Base-by-base conservation (phyloP, 441 rosid genomes). In the Kokia cookei region DNA sequence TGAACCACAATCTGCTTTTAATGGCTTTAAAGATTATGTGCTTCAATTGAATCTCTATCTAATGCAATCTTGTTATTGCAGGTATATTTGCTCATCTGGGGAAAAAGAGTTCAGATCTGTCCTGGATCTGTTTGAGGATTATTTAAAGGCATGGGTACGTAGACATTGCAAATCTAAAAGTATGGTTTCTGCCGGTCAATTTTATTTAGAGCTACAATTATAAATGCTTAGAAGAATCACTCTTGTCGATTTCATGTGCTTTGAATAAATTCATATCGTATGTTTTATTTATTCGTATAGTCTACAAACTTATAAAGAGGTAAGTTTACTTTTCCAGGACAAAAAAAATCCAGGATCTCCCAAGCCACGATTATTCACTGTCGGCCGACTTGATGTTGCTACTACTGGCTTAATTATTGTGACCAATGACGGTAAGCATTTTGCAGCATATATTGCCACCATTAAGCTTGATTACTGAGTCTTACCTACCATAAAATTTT, bases 311-410 rank as follows among this genome's bases (percentile, higher is more conserved):
- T 51, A 65, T 72, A 35, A 32, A 75, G 10, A 48, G 51, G n/a
- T 5, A 37, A 42, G 7, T 78, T 75, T 61, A 26, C 19, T 37
- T 81, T 74, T 63, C 37, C 80, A 95, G 98, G 86, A 86, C 54
- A 89, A 84, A 81, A 84, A 77, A 75, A 88, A 88, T 80, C 87
- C 92, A 0, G 96, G 93, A 71, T 69, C 82, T 76, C 92, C 96
- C 43, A 85, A 82, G 79, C 99, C 99, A 42, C 90, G 98, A n/a
- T 85, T 95, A 47, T 95, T 95, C 68, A 95, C 97, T 8, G 98
- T 91, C 72, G 98, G 99, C 50, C 94, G 99, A 78, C 98, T 95
- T 63, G 96, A 95, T 69, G 99, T 95, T 78, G 99, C 98, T 73
- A 91, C 97, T 3, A 84, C 91, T 53, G 99, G 99, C 45, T 86